Percentiles rank a stretch among this genome's conserved stretches.
Evolutionary conservation across 1,284 basidiomycete genomes (phyloP).

Genomic region (Heterobasidion annosum): DNA sequence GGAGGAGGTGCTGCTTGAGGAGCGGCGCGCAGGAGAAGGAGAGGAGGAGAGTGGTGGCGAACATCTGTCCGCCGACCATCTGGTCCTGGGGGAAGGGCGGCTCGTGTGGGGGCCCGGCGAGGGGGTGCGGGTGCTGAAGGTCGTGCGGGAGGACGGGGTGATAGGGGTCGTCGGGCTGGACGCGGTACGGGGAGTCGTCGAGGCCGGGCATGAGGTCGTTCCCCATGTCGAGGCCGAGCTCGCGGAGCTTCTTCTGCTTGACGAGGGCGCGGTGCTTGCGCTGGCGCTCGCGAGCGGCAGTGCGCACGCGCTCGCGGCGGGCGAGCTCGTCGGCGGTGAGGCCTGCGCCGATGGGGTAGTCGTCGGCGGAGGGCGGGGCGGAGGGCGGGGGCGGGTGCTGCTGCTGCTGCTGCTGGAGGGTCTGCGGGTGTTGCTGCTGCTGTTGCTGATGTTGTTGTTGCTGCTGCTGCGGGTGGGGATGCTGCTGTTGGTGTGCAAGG

Average conservation of each 20-base stretch:
- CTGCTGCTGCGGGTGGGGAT: slow-evolving; percentile 6
- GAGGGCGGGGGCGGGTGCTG: slow-evolving; percentile 15
- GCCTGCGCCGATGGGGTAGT: slow-evolving; percentile 21
- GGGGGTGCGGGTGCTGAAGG: slow-evolving; percentile 18
- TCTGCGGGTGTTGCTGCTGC: slow-evolving; percentile 9
- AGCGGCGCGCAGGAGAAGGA: slow-evolving; percentile 65
- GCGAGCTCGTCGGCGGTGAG: slow-evolving; percentile 54
- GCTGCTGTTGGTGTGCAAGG: slow-evolving; percentile 8
- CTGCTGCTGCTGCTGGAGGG: slow-evolving; percentile 13
- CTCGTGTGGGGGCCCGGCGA: slow-evolving; percentile 18
- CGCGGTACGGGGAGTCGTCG: slow-evolving; percentile 53
- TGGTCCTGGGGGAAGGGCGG: slow-evolving; percentile 27
- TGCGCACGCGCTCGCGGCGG: slow-evolving; percentile 58
- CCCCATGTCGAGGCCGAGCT: slow-evolving; percentile 68
- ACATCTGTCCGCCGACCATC: slow-evolving; percentile 52
- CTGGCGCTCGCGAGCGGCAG: slow-evolving; percentile 67
- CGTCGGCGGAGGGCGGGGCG: slow-evolving; percentile 12
- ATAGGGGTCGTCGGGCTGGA: slow-evolving; percentile 48
- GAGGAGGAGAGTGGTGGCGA: slow-evolving; percentile 61
- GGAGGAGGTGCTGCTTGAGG: slow-evolving; percentile 64
- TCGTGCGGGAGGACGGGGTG: slow-evolving; percentile 43
- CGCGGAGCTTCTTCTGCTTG: slow-evolving; percentile 68
- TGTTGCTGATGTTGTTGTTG: slow-evolving; percentile 14
- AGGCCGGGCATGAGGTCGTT: slow-evolving; percentile 52
- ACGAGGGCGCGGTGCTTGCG: slow-evolving; percentile 69